Base-by-base conservation (phyloP, 129 eudicot genomes). In the Arctium lappa region DNA sequence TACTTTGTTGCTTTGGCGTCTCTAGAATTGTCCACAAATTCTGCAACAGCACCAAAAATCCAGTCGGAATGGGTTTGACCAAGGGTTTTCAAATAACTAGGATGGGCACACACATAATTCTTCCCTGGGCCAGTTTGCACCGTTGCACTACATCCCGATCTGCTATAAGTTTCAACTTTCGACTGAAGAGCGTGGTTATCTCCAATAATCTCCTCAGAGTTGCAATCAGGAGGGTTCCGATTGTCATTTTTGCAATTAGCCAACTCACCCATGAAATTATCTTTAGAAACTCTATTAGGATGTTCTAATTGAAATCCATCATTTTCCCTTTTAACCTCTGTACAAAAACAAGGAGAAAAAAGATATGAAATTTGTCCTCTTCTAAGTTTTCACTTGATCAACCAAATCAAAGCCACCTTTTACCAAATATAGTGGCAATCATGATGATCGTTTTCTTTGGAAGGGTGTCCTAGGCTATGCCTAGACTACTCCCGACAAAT, bases 31-130 rank as follows among this genome's bases (percentile, higher is more conserved):
- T 92, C 97, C 70, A 92, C 90, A 48, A 92, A 83, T 82, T 92
- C 97, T 68, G 97, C 95, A 79, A 92, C 81, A 80, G 94, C 97
- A 65, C 97, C 97, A 85, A 92, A 92, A 16, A 86, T 85, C 97
- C 97, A 92, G 73, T 90, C 88, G 73, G 97, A 92, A 88, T 92
- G 97, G 42, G 88, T 79, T 73, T 91, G 97, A 78, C 91, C 90
- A 33, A 92, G 93, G 37, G 94, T 92, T 79, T 85, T 89, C 77
- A 92, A 68, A 81, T 87, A 92, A 82, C 91, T 89, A 27, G 97
- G 94, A 88, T 92, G 86, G 83, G 87, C 76, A 0, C 84, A 66
- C 6, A 74, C 85, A 60, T 56, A 89, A 83, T 87, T 89, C 71
- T 78, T 85, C 33, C 66, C 2, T 29, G 81, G 83, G 53, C 44